A percentile compares a stretch with the other conserved stretches of the same genome.
Evolutionary conservation across 805 yeast genomes (phyloP).

Genomic region (Scheffersomyces coipomensis): DNA sequence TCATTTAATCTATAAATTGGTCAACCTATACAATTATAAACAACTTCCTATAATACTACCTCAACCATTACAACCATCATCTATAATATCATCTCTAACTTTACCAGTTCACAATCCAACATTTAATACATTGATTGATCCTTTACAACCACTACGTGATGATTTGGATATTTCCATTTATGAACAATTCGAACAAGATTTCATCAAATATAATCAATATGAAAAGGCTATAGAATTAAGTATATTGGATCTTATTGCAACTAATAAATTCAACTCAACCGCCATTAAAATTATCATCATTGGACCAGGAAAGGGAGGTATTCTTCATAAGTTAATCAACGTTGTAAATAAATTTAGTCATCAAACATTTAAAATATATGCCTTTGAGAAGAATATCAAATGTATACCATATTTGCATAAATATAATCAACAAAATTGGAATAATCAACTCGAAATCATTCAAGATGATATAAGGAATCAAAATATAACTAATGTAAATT

Average conservation of each 20-base stretch:
- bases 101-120: slow-evolving; percentile 2
- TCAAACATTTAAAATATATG: slow-evolving; percentile 22
- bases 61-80: not conserved
- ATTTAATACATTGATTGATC: slow-evolving; percentile 32
- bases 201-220: slow-evolving; percentile 66
- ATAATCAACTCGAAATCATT: slow-evolving; percentile 47
- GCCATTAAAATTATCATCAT: slow-evolving; percentile 49
- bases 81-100: slow-evolving; percentile 1
- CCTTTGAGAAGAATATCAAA: slow-evolving; percentile 71
- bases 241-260: slow-evolving; percentile 22
- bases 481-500: slow-evolving; percentile 18
- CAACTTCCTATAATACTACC: not conserved
- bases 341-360: not conserved
- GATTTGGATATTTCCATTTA: slow-evolving; percentile 62
- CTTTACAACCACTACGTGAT: slow-evolving; percentile 69
- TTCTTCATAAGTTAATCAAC: slow-evolving; percentile 45
- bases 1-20: no score
- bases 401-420: slow-evolving; percentile 52
- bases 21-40: not conserved
- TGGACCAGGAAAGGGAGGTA: slow-evolving; percentile 90
- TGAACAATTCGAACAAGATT: slow-evolving; percentile 68
- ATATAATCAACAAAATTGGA: slow-evolving; percentile 55
- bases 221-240: slow-evolving; percentile 62
- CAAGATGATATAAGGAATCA: slow-evolving; percentile 57
- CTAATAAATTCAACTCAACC: not conserved